Evolutionary conservation across 768 basidiomycete species (phyloP), one percentile per base, ranked within the genome.

Genomic region (Trametes elegans): DNA sequence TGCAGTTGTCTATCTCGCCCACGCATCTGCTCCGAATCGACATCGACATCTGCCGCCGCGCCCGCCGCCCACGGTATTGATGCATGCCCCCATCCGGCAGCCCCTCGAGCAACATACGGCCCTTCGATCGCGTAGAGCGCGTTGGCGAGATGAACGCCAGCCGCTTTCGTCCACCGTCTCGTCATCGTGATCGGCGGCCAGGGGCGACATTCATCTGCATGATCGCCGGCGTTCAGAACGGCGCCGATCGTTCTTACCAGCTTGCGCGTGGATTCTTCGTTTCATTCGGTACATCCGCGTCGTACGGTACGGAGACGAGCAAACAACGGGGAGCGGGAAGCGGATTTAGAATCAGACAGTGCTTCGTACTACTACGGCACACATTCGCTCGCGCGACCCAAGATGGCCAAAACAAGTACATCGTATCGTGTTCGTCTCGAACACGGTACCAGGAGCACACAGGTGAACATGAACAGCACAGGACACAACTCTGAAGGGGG

Each of bases 341-440:
- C 27, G 24, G 14, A 26, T n/a, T 41, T 34, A 16, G 39, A 28
- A n/a, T 11, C 32, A 29, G 11, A 42, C 45, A 32, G 39, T 28
- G 27, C 26, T 29, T 21, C 27, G 14, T 32, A 50, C 36, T 28
- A 34, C 49, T 51, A 40, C 31, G 14, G 9, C 29, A 42, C 49
- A 51, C 6, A 24, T 13, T 43, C 21, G 10, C 26, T 28, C 42
- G 42, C 19, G 24, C 51, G 42, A 44, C 42, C 26, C 51, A 34
- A 53, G 34, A 42, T 24, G 9, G 41, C 18, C 49, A 21, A 39
- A 31, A 53, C 51, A 53, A 44, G 19, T 53, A 53, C 51, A 53
- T 34, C 42, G 32, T 53, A 53, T 53, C 42, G 51, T 28, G 45
- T 53, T 53, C 51, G 49, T 10, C 13, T 32, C 11, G 11, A 24